Evolutionary conservation across 495 filamentous ascomycete genomes (phyloP).

Genomic region (Penicillium waksmanii): DNA sequence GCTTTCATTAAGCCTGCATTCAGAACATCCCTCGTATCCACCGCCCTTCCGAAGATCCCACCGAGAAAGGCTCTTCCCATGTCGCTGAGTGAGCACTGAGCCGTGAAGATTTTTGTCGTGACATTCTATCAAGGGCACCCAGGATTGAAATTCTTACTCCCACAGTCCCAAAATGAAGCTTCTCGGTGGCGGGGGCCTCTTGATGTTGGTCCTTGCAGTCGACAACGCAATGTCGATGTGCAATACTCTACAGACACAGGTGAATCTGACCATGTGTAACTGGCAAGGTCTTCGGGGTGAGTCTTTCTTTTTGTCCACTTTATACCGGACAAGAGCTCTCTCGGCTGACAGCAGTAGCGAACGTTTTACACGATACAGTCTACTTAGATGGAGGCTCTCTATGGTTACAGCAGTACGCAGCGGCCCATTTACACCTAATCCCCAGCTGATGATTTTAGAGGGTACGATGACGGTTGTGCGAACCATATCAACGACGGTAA

Average conservation of each 20-base stretch:
- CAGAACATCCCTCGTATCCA: background rate
- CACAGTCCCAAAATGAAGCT: background rate
- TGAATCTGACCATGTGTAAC: slow-evolving; percentile 60
- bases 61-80: no score
- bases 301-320: background rate
- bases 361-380: slow-evolving; percentile 65
- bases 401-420: slow-evolving; percentile 46
- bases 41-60: no score
- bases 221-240: slow-evolving; percentile 17
- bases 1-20: background rate
- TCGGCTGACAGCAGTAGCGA: slow-evolving; percentile 41
- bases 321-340: no score
- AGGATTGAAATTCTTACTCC: no score
- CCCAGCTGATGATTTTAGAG: slow-evolving; percentile 15
- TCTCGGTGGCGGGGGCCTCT: background rate
- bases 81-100: no score
- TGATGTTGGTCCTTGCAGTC: slow-evolving; percentile 22
- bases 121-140: no score
- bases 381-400: slow-evolving; percentile 70
- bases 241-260: slow-evolving; percentile 28
- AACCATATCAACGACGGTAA: slow-evolving; percentile 18
- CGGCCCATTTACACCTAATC: background rate
- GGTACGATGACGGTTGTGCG: slow-evolving; percentile 28
- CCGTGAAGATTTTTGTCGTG: no score
- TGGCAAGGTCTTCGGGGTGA: slow-evolving; percentile 59